Conservation (phyloP, 225 moss, liverwort and hornwort species). For the Polytrichum formosum region DNA sequence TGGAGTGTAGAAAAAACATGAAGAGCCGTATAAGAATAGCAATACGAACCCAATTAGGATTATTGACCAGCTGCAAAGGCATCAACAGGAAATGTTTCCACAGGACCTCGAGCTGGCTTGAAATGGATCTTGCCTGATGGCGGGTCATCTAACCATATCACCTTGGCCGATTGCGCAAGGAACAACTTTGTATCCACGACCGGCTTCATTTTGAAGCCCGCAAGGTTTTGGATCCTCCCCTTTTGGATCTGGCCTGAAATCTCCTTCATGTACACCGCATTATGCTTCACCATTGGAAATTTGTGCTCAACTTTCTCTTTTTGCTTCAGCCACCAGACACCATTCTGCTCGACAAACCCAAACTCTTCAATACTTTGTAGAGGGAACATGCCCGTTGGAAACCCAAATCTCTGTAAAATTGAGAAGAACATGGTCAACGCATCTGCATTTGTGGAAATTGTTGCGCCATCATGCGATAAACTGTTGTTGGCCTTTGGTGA, state of each 20-base stretch:
- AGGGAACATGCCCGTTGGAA: slow-evolving; percentile 25
- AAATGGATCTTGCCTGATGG: slow-evolving; percentile 18
- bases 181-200: slow-evolving; percentile 25
- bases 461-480: slow-evolving; percentile 4
- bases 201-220: slow-evolving; percentile 30
- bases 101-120: neutral
- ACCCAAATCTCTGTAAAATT: slow-evolving; percentile 24
- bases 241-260: slow-evolving; percentile 20
- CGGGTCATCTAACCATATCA: slow-evolving; percentile 34
- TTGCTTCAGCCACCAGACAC: slow-evolving; percentile 39
- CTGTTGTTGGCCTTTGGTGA: neutral
- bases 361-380: slow-evolving; percentile 9
- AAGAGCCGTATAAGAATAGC: neutral
- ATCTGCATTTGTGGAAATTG: slow-evolving; percentile 14
- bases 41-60: slow-evolving; percentile 1
- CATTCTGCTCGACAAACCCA: slow-evolving; percentile 35
- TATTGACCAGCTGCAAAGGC: slow-evolving; percentile 13
- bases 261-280: slow-evolving; percentile 32
- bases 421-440: slow-evolving; percentile 22
- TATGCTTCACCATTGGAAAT: slow-evolving; percentile 19
- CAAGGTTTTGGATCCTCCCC: slow-evolving; percentile 18
- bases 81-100: slow-evolving; percentile 24
- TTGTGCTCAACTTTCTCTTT: slow-evolving; percentile 10
- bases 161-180: slow-evolving; percentile 4
- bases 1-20: slow-evolving; percentile 2